Evolutionary conservation across 2,329 filamentous ascomycete species (phyloP).

Genomic region (Trichoderma sp.): DNA sequence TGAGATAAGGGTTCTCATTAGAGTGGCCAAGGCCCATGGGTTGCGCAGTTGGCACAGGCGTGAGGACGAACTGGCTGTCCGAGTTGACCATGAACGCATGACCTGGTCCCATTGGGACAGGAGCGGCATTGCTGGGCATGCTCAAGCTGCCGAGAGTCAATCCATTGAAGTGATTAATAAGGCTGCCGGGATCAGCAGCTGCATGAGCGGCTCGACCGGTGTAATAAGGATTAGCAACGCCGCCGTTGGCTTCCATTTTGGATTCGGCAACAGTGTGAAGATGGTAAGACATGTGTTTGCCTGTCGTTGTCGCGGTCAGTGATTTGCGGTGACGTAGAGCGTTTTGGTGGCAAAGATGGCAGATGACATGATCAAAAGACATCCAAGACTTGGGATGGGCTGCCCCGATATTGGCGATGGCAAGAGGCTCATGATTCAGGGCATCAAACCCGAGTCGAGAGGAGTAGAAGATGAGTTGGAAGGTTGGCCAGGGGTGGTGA

Average conservation of each 20-base stretch:
- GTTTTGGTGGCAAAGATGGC: neutral
- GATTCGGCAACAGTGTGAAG: conserved; percentile 29
- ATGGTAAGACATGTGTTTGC: conserved; percentile 37
- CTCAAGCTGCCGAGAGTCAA: conserved; percentile 39
- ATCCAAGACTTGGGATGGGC: too few relatives aligned
- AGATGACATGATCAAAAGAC: neutral
- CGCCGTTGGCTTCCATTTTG: conserved; percentile 39
- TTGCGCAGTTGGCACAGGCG: conserved; percentile 36
- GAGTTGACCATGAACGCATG: conserved; percentile 39
- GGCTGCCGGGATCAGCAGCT: conserved; percentile 31
- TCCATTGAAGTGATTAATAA: conserved; percentile 38
- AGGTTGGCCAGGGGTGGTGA: neutral
- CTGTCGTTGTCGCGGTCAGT: conserved; percentile 12
- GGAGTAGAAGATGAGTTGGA: too few relatives aligned
- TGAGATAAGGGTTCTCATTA: conserved; percentile 35
- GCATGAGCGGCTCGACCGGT: conserved; percentile 32
- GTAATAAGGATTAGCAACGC: conserved; percentile 34
- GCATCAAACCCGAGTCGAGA: neutral
- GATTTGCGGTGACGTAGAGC: neutral
- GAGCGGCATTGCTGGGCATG: conserved; percentile 32
- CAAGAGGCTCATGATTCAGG: neutral
- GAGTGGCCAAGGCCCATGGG: conserved; percentile 37
- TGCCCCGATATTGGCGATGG: too few relatives aligned
- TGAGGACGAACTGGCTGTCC: conserved; percentile 41
- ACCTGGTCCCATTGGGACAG: conserved; percentile 35